Evolutionary conservation across 2,329 filamentous ascomycete species (phyloP).

Genomic region (Albifimbria verrucaria): DNA sequence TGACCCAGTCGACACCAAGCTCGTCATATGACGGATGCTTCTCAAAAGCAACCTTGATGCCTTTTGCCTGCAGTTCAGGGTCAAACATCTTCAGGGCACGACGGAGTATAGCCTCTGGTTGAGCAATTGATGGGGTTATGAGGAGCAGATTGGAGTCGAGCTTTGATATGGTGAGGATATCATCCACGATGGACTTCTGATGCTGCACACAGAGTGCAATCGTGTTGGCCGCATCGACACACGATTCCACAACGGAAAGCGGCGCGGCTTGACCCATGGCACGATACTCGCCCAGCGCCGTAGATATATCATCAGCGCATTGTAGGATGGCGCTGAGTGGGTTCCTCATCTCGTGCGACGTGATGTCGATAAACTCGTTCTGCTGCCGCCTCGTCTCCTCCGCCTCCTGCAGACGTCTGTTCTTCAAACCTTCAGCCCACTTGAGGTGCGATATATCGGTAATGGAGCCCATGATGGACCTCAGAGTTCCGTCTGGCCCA

Average conservation of each 20-base stretch:
- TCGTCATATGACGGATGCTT: constrained; percentile 56
- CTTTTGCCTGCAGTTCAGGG: constrained; percentile 63
- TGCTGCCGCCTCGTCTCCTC: constrained; percentile 44
- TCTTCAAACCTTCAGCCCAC: constrained; percentile 36
- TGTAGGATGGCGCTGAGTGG: constrained; percentile 68
- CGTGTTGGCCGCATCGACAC: constrained; percentile 69
- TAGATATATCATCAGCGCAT: constrained; percentile 65
- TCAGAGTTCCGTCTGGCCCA: constrained; percentile 26
- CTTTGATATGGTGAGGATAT: constrained; percentile 68
- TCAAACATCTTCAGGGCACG: constrained; percentile 72
- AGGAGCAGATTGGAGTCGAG: constrained; percentile 70
- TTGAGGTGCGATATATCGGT: constrained; percentile 42
- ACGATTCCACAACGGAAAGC: constrained; percentile 47
- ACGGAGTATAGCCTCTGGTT: constrained; percentile 62
- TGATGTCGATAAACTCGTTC: constrained; percentile 70
- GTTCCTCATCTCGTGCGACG: constrained; percentile 68
- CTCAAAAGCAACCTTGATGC: constrained; percentile 61
- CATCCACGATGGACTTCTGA: constrained; percentile 72
- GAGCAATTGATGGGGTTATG: constrained; percentile 64
- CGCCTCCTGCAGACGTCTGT: constrained; percentile 30
- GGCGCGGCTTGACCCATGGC: neutral
- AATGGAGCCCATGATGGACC: constrained; percentile 37
- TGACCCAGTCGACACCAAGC: constrained; percentile 59
- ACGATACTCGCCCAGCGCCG: constrained; percentile 27
- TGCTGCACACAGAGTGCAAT: constrained; percentile 74